Base-by-base conservation (phyloP, 2,329 filamentous ascomycete genomes). In the Calycina herbarum region DNA sequence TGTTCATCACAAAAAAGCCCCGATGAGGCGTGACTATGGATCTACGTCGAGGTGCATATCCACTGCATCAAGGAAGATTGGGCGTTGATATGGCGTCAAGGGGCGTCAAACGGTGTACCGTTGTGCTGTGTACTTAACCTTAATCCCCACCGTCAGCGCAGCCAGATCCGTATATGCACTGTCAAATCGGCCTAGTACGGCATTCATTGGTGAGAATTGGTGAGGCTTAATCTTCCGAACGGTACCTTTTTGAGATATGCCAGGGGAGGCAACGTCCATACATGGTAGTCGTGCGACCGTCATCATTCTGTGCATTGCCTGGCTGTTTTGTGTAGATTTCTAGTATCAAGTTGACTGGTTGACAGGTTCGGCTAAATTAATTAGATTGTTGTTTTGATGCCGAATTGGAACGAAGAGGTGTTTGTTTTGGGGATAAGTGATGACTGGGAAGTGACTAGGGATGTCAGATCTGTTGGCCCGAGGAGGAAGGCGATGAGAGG, bases 41-140 rank as follows among this genome's bases (percentile, higher is more conserved):
- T 60, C 58, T 61, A 54, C 59, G 59, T 54, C 27, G 45, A 51
- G 45, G 20, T 51, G 45, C 45, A 51, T 51, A 51, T 24, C 45
- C n/a, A 51, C 45, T 51, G 45, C 20, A 51, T 24, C n/a, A 51
- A 11, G 45, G 45, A 51, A 51, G 20, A 27, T 51, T 51, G 20
- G 42, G 45, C n/a, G 45, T 27, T 5, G 20, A 24, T 51, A 24
- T 51, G 45, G n/a, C n/a, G n/a, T 51, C 6, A 24, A 51, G 45
- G 11, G 45, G 45, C 45, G 45, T n/a, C n/a, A n/a, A 51, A 24
- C 10, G 45, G 45, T 24, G 20, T 51, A 20, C 45, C n/a, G 17
- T 20, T 48, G 45, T 48, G 45, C 45, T 24, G n/a, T 51, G 27
- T 51, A 51, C 45, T 51, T 27, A 51, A 51, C 20, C n/a, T 51